Evolutionary conservation across 2,329 filamentous ascomycete species (phyloP), one percentile per base, ranked within the genome.

Genomic region (Ophiocordyceps unilateralis): DNA sequence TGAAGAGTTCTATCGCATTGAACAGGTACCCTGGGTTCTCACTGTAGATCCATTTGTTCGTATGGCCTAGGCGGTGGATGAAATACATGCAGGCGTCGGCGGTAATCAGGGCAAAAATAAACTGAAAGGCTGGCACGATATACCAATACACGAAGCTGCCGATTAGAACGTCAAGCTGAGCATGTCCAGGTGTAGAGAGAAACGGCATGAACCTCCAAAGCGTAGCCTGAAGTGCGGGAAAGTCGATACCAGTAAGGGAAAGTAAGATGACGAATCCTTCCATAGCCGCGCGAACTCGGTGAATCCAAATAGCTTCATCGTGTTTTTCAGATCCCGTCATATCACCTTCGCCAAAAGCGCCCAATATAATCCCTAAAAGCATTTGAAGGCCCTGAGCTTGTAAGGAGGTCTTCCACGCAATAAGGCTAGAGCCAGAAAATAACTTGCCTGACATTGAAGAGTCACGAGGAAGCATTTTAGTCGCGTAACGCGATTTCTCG

Each of bases 31-130:
- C 4, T 36, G 5, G 28, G 6, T 19, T 10, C 40, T 34, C 23
- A 26, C 40, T 41, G n/a, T 41, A 41, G 17, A 41, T 22, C 40
- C 40, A 41, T 19, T 34, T 36, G 40, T 41, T 41, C n/a, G 40
- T 41, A 23, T 41, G 40, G 14, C 28, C 40, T 17, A 41, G 28
- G 28, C 40, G 40, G 24, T 41, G 40, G n/a, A 41, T 26, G 19
- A n/a, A 23, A 14, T 36, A 41, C 40, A 41, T 41, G 8, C 10
- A 41, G 20, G 20, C 28, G 23, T 41, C 40, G 40, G 40, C 40
- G n/a, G 36, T 15, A n/a, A 41, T 28, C 19, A 41, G 19, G 20
- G 40, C 28, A 12, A 26, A 3, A 2, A 36, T 4, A 11, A 41
- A 22, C 14, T 41, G 40, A n/a, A 41, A 37, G 10, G 10, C 30